Evolutionary conservation across 768 basidiomycete genomes (phyloP), one percentile per base, ranked within the genome.

Genomic region (Gloeostereum incarnatum): DNA sequence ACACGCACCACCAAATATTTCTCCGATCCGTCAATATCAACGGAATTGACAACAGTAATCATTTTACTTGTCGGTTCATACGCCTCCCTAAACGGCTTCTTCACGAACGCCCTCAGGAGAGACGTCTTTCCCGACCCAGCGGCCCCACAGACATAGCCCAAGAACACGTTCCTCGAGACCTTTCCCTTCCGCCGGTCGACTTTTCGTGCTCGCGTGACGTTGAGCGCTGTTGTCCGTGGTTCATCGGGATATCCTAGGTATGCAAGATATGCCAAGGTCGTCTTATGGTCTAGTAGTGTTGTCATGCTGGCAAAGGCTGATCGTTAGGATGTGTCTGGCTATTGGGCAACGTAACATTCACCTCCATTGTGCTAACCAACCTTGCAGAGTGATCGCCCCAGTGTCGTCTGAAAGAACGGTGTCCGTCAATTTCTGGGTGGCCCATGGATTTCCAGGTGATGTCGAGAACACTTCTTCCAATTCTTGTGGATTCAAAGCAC

Each of bases 331-430:
- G 25, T 33, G 29, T 39, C 9, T 23, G 34, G 25, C 36, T 8
- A 40, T 23, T 29, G 31, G 23, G 41, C 21, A 39, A 20, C 27
- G n/a, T 23, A n/a, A n/a, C n/a, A n/a, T n/a, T n/a, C n/a, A 91
- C 92, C 89, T 94, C 94, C 94, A 99, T 54, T 96, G 93, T 14
- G 94, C 94, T 19, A 98, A 63, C 94, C 94, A 99, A 1, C 91
- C 89, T 62, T 97, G 93, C 31, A 99, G 60, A n/a, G 93, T 97
- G 13, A 97, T 86, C 20, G 87, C 79, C 8, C 89, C 91, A 7
- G 77, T 68, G 50, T 92, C 91, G 48, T 90, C 83, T 11, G 86
- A 79, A 31, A 91, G 70, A 4, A 90, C 90, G 0, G 79, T 91
- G 49, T 93, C 88, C 0, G 92, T 88, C 59, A 94, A 96, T 33